Evolutionary conservation across 139 green algal species (phyloP).

Genomic region (Raphidocelis subcapitata): DNA sequence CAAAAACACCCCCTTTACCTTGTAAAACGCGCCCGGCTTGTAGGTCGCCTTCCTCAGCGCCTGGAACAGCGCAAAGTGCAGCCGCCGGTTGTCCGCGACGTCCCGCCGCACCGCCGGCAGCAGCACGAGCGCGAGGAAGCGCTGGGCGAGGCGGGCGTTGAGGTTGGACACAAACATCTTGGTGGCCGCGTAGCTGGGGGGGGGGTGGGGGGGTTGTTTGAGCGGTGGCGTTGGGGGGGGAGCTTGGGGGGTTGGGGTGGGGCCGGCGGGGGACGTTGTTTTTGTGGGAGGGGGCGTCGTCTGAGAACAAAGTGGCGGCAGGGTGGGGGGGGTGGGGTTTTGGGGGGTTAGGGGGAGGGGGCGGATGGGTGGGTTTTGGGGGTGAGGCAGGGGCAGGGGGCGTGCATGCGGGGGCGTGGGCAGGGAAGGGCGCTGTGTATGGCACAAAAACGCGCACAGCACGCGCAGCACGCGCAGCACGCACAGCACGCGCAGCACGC

Average conservation of each 20-base stretch:
- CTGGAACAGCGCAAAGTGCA: conserved; percentile 98
- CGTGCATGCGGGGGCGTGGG: too few relatives aligned
- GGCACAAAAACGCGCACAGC: too few relatives aligned
- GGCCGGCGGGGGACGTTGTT: too few relatives aligned
- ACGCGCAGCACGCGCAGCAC: not conserved
- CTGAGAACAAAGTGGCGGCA: too few relatives aligned
- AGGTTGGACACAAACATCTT: conserved; percentile 97
- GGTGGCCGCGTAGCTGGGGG: conserved; percentile 60
- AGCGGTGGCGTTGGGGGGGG: too few relatives aligned
- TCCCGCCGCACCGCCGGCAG: conserved; percentile 88
- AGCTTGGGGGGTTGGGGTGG: too few relatives aligned
- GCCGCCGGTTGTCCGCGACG: conserved; percentile 79
- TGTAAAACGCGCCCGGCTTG: conserved; percentile 98
- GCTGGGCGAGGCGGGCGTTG: conserved; percentile 82
- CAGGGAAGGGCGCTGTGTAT: too few relatives aligned
- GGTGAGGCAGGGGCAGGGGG: too few relatives aligned
- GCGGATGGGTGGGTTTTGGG: too few relatives aligned
- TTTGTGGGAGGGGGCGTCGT: too few relatives aligned
- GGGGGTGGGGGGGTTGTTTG: not conserved
- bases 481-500: not conserved
- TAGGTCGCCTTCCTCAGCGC: conserved; percentile 97
- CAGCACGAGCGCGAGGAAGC: conserved; percentile 95
- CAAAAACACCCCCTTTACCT: conserved; percentile 46
- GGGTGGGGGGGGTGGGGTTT: too few relatives aligned
- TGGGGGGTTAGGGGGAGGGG: too few relatives aligned